Evolutionary conservation across 352 stramenopile species (phyloP), one percentile per base, ranked within the genome.

Genomic region (Phytophthora macrochlamydospora): DNA sequence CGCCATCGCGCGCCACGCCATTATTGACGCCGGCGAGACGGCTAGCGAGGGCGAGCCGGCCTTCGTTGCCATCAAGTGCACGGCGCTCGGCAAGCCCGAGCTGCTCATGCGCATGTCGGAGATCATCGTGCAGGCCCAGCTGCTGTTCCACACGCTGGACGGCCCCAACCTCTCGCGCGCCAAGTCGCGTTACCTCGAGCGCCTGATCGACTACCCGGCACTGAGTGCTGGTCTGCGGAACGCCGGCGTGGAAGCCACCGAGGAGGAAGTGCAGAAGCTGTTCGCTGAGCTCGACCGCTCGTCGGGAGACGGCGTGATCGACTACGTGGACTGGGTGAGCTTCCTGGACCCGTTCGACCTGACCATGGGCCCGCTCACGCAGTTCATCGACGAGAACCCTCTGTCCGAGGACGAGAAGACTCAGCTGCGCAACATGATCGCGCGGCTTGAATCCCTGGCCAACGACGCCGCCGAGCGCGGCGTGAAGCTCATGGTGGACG

Each of bases 51-150:
- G 77, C 14, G 83, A 92, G 65, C 79, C 83, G 0, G 95, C 95
- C 30, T 99, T 99, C 80, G 93, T 97, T 13, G 97, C 97, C 33
- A 94, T 99, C 66, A 99, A 99, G 79, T 93, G 98, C 55, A 99
- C 97, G 44, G 97, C 97, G 18, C 76, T 99, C 11, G 95, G 95
- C 35, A 98, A 99, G 79, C 97, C 97, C 0, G 83, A 98, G 59
- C 70, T 99, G 51, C 81, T 99, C 35, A 93, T 98, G 78, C 89
- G 94, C 71, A 96, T 99, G 84, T 98, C 92, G 33, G 85, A 71
- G 37, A 95, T 96, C 65, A 97, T 98, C 58, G 83, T 97, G 35
- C 94, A 98, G 71, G 81, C 90, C 1, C 84, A 97, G 51, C 75
- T 93, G 48, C 80, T 99, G 24, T 98, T 98, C 78, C 64, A 93